Conservation (phyloP, 345 rosid genomes). For the Nephelium lappaceum region DNA sequence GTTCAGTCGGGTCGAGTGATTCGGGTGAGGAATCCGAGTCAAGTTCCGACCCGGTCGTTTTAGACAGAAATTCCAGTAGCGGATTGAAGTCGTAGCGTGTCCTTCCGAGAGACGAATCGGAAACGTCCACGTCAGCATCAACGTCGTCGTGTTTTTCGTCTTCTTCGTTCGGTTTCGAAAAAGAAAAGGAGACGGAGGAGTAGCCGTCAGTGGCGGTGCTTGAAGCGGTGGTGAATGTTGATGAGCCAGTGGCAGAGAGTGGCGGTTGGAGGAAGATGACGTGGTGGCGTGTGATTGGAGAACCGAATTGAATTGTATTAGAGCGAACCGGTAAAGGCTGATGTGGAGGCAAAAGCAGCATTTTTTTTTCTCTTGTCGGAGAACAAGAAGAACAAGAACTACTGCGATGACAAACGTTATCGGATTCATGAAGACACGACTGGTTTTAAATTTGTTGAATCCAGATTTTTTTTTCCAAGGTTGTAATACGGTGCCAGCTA, state of each 20-base stretch:
- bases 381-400: background rate
- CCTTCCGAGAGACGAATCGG: constrained; percentile 46
- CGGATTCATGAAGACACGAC: background rate
- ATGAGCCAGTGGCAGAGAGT: constrained; percentile 25
- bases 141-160: constrained; percentile 30
- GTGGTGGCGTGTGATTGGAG: constrained; percentile 38
- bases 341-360: constrained; percentile 56
- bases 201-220: constrained; percentile 10
- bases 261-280: constrained; percentile 43
- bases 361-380: constrained; percentile 14
- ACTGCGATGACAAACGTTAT: background rate
- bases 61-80: constrained; percentile 66
- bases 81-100: constrained; percentile 89
- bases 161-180: constrained; percentile 24
- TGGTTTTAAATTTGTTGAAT: background rate
- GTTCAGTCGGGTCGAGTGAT: constrained; percentile 61
- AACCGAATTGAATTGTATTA: constrained; percentile 36
- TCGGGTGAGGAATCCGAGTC: constrained; percentile 39
- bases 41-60: constrained; percentile 25
- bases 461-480: background rate
- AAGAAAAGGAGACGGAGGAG: constrained; percentile 22
- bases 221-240: constrained; percentile 4
- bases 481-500: no score
- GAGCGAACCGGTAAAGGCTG: constrained; percentile 54
- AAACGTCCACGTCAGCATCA: constrained; percentile 42